Conservation (phyloP, 2,329 filamentous ascomycete genomes). For the Leptographium flavum region DNA sequence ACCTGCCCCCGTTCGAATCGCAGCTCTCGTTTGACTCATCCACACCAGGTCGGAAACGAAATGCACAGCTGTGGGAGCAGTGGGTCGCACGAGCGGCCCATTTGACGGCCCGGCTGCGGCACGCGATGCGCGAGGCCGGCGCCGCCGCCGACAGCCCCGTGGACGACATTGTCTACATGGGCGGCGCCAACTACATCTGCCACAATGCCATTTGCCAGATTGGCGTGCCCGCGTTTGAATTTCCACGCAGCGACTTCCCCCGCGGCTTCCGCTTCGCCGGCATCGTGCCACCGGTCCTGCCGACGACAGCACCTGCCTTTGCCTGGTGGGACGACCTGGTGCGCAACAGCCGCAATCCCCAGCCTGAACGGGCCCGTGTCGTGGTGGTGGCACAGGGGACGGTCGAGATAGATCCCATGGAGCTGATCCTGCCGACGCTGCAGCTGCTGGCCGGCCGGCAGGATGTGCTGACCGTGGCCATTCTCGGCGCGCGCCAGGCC, state of each 20-base stretch:
- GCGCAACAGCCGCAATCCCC: constrained; percentile 12
- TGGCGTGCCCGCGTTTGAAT: constrained; percentile 23
- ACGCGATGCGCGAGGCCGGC: constrained; percentile 17
- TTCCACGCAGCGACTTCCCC: constrained; percentile 23
- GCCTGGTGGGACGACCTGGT: constrained; percentile 22
- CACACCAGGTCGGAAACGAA: constrained; percentile 13
- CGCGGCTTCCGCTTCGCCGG: constrained; percentile 20
- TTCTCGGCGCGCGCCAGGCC: constrained; percentile 21
- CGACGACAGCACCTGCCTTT: not conserved
- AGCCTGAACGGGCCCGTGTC: constrained; percentile 13
- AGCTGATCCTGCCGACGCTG: constrained; percentile 24
- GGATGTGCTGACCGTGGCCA: constrained; percentile 20
- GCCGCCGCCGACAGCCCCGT: constrained; percentile 7
- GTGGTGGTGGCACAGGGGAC: constrained; percentile 26
- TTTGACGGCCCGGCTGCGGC: constrained; percentile 16
- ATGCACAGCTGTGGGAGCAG: constrained; percentile 16
- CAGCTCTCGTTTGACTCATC: constrained; percentile 18
- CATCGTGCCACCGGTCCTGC: constrained; percentile 14
- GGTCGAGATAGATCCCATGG: constrained; percentile 22
- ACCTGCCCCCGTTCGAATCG: constrained; percentile 20
- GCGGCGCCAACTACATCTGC: constrained; percentile 21
- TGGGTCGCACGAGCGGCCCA: constrained; percentile 14
- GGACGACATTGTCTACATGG: constrained; percentile 14
- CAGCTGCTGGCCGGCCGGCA: constrained; percentile 15
- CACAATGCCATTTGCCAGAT: constrained; percentile 22